Percentiles rank a stretch among this genome's conserved stretches.
Conservation (phyloP, 164 flowering plant species). For the Piper betle region DNA sequence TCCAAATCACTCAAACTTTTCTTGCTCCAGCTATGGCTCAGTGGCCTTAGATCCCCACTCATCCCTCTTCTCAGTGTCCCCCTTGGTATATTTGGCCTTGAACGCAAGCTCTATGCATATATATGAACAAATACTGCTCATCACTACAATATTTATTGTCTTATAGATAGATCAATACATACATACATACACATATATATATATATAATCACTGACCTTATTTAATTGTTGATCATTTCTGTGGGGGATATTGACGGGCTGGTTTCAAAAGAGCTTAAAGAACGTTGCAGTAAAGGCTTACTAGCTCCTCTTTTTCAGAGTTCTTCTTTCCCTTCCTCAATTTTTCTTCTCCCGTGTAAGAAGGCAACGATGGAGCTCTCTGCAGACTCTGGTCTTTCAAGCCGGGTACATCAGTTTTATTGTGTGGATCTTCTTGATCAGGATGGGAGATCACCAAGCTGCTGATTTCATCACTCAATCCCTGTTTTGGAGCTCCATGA, state of each 20-base stretch:
- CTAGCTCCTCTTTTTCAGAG: conserved; percentile 11
- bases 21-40: conserved; percentile 12
- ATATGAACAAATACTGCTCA: background rate
- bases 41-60: conserved; percentile 8
- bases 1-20: conserved; percentile 45
- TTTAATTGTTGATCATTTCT: background rate
- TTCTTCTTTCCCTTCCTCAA: conserved; percentile 8
- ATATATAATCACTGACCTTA: too few relatives aligned
- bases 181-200: background rate
- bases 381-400: conserved; percentile 9
- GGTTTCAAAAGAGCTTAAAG: conserved; percentile 12
- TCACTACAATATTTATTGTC: background rate
- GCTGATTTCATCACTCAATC: background rate
- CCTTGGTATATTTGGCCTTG: conserved; percentile 14
- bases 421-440: background rate
- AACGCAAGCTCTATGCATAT: conserved; percentile 5
- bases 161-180: background rate
- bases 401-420: background rate
- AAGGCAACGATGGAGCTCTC: conserved; percentile 40
- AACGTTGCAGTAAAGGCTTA: conserved; percentile 25
- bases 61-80: conserved; percentile 13
- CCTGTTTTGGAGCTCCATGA: background rate
- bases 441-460: background rate
- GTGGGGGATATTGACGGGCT: background rate
- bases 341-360: conserved; percentile 13